These are phyloP conservation scores for Brasilioporus rufonigricans DNA, from an alignment of 768 basidiomycete genomes.

Conservation along the genomic window DNA sequence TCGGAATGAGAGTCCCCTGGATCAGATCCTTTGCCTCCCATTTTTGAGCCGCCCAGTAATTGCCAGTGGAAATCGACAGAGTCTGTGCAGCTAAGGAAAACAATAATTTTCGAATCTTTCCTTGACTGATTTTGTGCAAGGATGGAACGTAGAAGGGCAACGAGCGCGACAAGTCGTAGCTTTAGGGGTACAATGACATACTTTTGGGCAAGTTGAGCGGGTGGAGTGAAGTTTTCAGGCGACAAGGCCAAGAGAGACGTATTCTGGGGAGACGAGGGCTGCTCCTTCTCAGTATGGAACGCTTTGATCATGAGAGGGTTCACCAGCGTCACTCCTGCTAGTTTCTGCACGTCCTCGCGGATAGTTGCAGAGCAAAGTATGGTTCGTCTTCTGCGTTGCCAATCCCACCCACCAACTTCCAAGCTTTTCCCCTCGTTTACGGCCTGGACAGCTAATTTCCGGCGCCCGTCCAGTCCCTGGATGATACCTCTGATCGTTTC, in stretches of 20 bases:
- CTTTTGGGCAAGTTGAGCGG: constrained; percentile 90
- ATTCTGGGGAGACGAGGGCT: constrained; percentile 12
- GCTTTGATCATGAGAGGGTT: constrained; percentile 85
- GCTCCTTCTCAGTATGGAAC: constrained; percentile 45
- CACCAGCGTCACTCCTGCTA: constrained; percentile 79
- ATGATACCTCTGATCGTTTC: constrained; percentile 92
- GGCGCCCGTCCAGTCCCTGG: constrained; percentile 79
- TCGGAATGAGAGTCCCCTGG: constrained; percentile 23
- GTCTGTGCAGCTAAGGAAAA: constrained; percentile 96
- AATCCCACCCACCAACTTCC: constrained; percentile 86
- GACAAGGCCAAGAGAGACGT: constrained; percentile 18
- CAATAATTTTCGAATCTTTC: constrained; percentile 74
- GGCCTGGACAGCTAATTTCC: constrained; percentile 68
- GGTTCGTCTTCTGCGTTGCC: constrained; percentile 74
- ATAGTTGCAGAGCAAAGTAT: constrained; percentile 97
- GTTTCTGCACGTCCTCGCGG: constrained; percentile 88
- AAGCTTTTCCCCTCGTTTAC: constrained; percentile 60
- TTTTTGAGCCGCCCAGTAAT: constrained; percentile 67
- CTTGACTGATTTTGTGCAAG: constrained; percentile 56
- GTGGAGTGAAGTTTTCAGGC: constrained; percentile 79
- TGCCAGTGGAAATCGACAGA: constrained; percentile 98
- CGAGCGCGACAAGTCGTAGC: constrained; percentile 86
- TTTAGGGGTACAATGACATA: constrained; percentile 90
- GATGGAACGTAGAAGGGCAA: constrained; percentile 83
- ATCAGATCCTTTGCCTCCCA: constrained; percentile 45